Evolutionary conservation across 371 early-diverging fungal genomes (phyloP), one percentile per base, ranked within the genome.

Genomic region (Catenaria anguillulae): DNA sequence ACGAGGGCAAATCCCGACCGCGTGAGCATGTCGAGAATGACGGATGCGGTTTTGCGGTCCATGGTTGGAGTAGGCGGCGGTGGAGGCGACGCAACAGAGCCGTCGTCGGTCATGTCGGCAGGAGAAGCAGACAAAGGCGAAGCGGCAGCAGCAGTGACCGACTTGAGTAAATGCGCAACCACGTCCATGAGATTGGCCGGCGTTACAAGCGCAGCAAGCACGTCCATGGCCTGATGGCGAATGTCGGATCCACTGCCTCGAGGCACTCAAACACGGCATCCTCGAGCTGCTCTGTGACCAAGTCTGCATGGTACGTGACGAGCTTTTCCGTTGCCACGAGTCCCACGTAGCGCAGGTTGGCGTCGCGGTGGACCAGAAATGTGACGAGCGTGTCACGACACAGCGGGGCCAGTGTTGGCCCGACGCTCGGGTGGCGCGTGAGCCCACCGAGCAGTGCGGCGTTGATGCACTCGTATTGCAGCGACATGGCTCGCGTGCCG

Each of bases 321-420:
- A 97, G 72, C 64, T 86, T 83, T 33, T 82, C 83, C 69, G 94
- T 72, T 1, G 92, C 90, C 54, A 86, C 74, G 56, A 97, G 76
- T 10, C 94, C 95, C 55, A 97, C 82, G 66, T 94, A 97, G 71
- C 92, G 90, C 62, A 90, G 68, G 70, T 97, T 97, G 67, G 92
- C 93, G 73, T 97, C 97, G 0, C 81, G 74, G 64, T 91, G 88
- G 60, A 88, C 86, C 64, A 93, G 69, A 64, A 95, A 92, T 23
- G 77, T 72, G 60, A 81, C 79, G n/a, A 97, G 71, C 66, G 93
- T 93, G n/a, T 71, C 76, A 12, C 88, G 84, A 62, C 93, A 94
- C n/a, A 92, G 82, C 24, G 78, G 76, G 10, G 89, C 89, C 60
- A 94, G 74, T 1, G 83, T 79, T 12, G 65, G 62, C 64, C 60